Percentiles rank a stretch among this genome's conserved stretches.
These are phyloP conservation scores for Tetracentron sinense DNA, from an alignment of 164 flowering plant species.

Conservation along the genomic window DNA sequence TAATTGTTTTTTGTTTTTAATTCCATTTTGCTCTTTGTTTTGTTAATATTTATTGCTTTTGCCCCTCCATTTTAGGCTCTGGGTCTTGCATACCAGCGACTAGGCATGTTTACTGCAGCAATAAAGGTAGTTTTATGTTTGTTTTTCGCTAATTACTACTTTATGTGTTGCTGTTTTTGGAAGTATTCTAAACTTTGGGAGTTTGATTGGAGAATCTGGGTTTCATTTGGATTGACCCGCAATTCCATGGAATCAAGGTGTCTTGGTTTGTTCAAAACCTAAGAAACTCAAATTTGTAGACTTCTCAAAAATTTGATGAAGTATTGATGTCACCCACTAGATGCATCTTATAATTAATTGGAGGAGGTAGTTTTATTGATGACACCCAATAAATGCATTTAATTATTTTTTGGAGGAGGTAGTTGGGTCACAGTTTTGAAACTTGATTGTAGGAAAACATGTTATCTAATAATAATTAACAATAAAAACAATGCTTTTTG, in stretches of 20 bases:
- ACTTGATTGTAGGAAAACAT: background rate
- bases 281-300: no score
- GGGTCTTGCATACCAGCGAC: slow-evolving; percentile 86
- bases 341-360: no score
- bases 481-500: no score
- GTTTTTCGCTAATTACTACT: background rate
- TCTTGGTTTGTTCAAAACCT: no score
- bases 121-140: slow-evolving; percentile 51
- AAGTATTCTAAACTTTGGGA: background rate
- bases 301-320: no score
- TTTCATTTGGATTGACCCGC: no score
- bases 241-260: no score
- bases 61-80: slow-evolving; percentile 47
- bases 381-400: no score
- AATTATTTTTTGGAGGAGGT: no score
- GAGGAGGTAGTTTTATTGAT: no score
- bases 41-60: background rate
- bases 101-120: slow-evolving; percentile 95
- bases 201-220: no score
- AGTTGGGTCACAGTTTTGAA: background rate
- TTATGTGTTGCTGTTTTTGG: background rate
- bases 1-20: background rate
- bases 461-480: background rate
- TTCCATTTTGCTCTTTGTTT: background rate
- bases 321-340: no score